Base-by-base conservation (phyloP, 805 yeast genomes). In the Teunomyces tritomae region DNA sequence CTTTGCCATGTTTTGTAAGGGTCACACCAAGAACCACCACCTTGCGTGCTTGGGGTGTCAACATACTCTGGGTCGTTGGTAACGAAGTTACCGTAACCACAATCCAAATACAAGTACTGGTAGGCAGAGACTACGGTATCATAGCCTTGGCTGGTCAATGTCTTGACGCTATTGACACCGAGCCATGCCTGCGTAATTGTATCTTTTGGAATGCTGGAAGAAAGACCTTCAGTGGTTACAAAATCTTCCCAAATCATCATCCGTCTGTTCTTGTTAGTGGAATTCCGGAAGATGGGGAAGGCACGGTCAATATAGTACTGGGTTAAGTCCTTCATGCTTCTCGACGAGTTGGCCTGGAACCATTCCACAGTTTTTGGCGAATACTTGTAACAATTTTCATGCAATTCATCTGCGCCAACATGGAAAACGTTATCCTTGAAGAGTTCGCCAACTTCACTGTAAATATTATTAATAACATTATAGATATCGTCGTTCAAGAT, bases 1-100 rank as follows among this genome's bases (percentile, higher is more conserved):
- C 71, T 52, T 51, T 72, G 76, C 74, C 74, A 73, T 1, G 71
- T 68, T 54, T 71, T 73, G 58, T 73, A 73, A 6, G 77, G 76
- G 26, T 62, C 70, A 51, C 77, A 71, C 71, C 73, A 70, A 2
- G 70, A 63, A 6, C 74, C 74, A 20, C 70, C 73, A 33, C 39
- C 30, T 4, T 65, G 64, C 14, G 56, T 49, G 53, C 69, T 69
- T 6, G 55, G 53, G n/a, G 46, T 49, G 39, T 59, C 70, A 24
- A 61, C 49, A 52, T 65, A 65, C 27, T 70, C 47, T 2, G 66
- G 64, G 52, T 70, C 73, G 52, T 70, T 68, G 17, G 71, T 53
- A 9, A 63, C 58, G 59, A 60, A 70, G 4, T 67, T 67, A 37
- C 75, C 75, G 44, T 54, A 58, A 2, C 77, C 77, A 54, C 77